Percentiles rank a stretch among this genome's conserved stretches.
These are phyloP conservation scores for Aquilaria malaccensis DNA, from an alignment of 345 rosid species.

Conservation along the genomic window DNA sequence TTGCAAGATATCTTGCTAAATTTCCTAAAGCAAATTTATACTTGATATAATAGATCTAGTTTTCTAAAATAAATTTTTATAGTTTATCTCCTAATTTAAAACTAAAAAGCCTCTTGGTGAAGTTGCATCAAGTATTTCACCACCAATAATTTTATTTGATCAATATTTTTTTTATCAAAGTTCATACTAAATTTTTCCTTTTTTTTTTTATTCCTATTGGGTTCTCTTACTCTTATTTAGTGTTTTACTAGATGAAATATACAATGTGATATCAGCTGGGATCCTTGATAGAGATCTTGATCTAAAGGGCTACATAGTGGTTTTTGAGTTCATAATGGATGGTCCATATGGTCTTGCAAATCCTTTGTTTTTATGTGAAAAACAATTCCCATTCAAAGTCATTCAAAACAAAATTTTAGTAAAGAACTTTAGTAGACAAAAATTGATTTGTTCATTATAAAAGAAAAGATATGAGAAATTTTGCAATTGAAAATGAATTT, in stretches of 20 bases:
- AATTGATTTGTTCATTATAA: neutral
- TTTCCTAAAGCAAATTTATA: too few species aligned
- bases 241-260: neutral
- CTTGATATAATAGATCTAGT: neutral
- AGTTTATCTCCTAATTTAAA: neutral
- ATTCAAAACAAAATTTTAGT: neutral
- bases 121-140: neutral
- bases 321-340: too few species aligned
- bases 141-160: neutral
- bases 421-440: too few species aligned
- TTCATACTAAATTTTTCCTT: neutral
- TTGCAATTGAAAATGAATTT: neutral
- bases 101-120: neutral
- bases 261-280: neutral
- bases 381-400: too few species aligned
- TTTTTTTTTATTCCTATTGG: neutral
- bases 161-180: neutral
- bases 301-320: neutral
- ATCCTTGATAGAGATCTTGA: neutral
- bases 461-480: neutral
- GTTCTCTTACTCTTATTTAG: too few species aligned
- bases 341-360: neutral
- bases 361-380: neutral
- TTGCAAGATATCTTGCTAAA: too few species aligned
- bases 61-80: neutral